These are phyloP conservation scores for Claviceps spartinae DNA, from an alignment of 2,329 filamentous ascomycete species.

Conservation along the genomic window DNA sequence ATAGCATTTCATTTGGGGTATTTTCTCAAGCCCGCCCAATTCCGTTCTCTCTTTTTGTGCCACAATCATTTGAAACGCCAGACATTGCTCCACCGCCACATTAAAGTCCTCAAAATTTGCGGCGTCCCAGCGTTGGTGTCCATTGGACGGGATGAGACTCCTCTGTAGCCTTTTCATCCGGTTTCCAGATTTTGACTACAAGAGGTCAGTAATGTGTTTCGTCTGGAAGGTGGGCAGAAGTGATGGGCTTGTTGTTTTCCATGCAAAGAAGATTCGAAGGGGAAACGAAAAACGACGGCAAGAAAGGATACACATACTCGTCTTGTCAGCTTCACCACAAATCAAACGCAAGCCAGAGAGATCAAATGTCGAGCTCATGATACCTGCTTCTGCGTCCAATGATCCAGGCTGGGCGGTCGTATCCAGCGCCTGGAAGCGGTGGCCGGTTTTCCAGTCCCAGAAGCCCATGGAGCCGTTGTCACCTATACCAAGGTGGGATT, in stretches of 20 bases:
- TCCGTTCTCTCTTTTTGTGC: not conserved
- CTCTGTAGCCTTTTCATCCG: conserved; percentile 78
- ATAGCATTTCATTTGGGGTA: conserved; percentile 3
- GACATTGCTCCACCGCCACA: not conserved
- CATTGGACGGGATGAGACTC: conserved; percentile 87
- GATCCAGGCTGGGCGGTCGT: conserved; percentile 89
- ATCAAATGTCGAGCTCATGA: conserved; percentile 92
- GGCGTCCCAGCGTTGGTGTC: conserved; percentile 66
- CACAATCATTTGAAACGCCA: not conserved
- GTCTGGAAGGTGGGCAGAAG: not conserved
- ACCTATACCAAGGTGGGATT: conserved; percentile 19
- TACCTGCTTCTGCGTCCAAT: conserved; percentile 82
- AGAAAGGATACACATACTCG: conserved; percentile 37
- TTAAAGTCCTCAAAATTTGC: conserved; percentile 47
- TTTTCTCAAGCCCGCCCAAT: not conserved
- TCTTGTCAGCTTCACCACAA: conserved; percentile 93
- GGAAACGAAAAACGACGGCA: too few species aligned
- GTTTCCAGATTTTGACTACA: conserved; percentile 90
- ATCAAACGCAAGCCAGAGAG: conserved; percentile 78
- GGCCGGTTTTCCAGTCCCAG: conserved; percentile 97
- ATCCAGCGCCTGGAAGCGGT: conserved; percentile 80
- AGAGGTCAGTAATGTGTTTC: conserved; percentile 31
- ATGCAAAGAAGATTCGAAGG: not conserved
- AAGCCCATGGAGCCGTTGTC: conserved; percentile 96
- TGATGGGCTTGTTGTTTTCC: too few species aligned